Evolutionary conservation across 768 basidiomycete species (phyloP).

Genomic region (Lactarius pseudohatsudake): DNA sequence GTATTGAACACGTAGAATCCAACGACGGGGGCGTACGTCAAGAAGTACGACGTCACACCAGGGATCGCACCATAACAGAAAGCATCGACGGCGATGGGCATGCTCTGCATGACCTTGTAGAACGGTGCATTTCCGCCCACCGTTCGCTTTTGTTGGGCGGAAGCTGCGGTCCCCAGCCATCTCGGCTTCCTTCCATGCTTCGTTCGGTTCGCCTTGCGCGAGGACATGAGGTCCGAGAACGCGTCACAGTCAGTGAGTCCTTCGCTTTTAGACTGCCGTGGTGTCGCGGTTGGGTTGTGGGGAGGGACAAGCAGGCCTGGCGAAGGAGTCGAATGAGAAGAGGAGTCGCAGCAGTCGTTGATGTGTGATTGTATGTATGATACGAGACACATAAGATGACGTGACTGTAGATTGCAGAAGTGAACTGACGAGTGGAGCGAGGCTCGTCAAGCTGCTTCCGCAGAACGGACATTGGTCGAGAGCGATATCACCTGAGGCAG

Average conservation of each 20-base stretch:
- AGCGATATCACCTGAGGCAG: no score
- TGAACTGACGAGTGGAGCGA: conserved; percentile 34
- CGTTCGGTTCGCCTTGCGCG: conserved; percentile 73
- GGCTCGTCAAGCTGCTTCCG: conserved; percentile 12
- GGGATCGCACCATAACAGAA: conserved; percentile 94
- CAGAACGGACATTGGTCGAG: no score
- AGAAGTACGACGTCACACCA: conserved; percentile 83
- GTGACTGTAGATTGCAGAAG: neutral
- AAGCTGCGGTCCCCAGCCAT: conserved; percentile 49
- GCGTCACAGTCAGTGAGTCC: conserved; percentile 39
- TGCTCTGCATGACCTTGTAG: conserved; percentile 93
- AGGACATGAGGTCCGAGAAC: conserved; percentile 90
- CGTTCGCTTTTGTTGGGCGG: conserved; percentile 47
- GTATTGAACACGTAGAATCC: neutral
- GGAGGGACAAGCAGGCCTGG: conserved; percentile 20
- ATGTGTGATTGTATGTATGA: conserved; percentile 41
- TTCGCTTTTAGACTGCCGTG: conserved; percentile 21
- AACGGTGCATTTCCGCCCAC: conserved; percentile 82
- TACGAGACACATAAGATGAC: neutral
- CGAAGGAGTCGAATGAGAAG: conserved; percentile 19
- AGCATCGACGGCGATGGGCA: conserved; percentile 98
- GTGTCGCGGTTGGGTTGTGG: conserved; percentile 27
- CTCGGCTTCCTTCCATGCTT: conserved; percentile 82
- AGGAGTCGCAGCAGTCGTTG: conserved; percentile 52
- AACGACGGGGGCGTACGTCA: conserved; percentile 58